Evolutionary conservation across 257 asterid species (phyloP).

Genomic region (Przewalskia tangutica): DNA sequence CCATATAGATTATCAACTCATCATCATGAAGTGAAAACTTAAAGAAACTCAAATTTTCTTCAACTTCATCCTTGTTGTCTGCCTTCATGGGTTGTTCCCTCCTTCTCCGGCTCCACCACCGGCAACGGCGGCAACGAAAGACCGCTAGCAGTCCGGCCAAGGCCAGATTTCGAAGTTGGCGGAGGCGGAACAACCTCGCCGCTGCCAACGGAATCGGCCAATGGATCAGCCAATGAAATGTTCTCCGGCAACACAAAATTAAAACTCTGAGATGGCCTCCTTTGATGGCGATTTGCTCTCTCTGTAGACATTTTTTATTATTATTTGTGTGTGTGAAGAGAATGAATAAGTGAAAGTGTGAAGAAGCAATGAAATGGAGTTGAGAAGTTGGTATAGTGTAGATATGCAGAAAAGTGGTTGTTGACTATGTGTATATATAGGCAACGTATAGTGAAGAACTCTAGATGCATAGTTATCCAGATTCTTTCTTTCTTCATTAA

Average conservation of each 20-base stretch:
- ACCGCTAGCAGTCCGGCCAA: conserved; percentile 12
- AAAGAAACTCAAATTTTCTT: not conserved
- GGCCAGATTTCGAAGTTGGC: not conserved
- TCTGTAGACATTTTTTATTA: conserved; percentile 40
- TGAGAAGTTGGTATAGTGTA: conserved; percentile 7
- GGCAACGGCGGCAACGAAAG: conserved; percentile 42
- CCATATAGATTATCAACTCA: not conserved
- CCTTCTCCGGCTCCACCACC: conserved; percentile 33
- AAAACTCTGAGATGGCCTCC: conserved; percentile 64
- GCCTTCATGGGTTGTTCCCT: not conserved
- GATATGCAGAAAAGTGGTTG: not conserved
- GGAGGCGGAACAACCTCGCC: conserved; percentile 8
- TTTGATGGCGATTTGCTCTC: conserved; percentile 55
- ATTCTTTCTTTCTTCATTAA: too few relatives aligned
- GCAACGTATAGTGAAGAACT: conserved; percentile 13
- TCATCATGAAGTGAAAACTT: not conserved
- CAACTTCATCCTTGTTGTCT: not conserved
- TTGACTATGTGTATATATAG: conserved; percentile 25
- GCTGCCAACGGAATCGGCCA: conserved; percentile 10
- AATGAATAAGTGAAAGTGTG: not conserved
- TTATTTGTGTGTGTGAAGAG: not conserved
- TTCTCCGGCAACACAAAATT: conserved; percentile 47
- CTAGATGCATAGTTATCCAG: too few relatives aligned
- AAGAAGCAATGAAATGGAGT: conserved; percentile 5
- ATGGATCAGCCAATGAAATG: conserved; percentile 31